Base-by-base conservation (phyloP, 108 stramenopile species). In the Pseudonitzschia multiseries region DNA sequence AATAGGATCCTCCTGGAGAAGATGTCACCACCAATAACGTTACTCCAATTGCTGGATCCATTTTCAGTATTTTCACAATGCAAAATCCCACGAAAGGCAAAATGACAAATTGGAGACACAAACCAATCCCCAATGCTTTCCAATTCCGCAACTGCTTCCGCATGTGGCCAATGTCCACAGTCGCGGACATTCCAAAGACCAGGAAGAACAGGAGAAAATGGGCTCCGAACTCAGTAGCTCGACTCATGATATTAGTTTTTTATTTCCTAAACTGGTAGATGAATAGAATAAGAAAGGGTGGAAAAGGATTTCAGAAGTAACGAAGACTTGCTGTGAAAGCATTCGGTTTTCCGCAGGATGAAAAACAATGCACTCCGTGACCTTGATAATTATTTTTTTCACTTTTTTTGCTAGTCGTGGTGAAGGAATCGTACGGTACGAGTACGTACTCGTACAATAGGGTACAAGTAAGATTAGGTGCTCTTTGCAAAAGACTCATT, bases 1-100 rank as follows among this genome's bases (percentile, higher is more conserved):
- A 78, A 69, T 97, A 97, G 46, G 81, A 81, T 13, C 96, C 96
- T 46, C 96, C 96, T 9, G 96, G 96, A 73, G 81, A 83, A 20
- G 83, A 76, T 21, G 89, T 90, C 13, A 97, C 92, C 27, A 97
- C 85, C 53, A 97, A 72, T 14, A 97, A 73, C 3, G 86, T 85
- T 36, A 95, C 78, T 32, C 88, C 90, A 73, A 88, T 79, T n/a
- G 77, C 70, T 62, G 73, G 61, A 51, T 80, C 70, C 57, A 90
- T 69, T 0, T 71, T 56, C 43, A 91, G 62, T 6, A 80, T 46
- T n/a, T 80, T 76, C 15, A 93, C 89, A 8, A 84, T 74, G 2
- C 82, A 54, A 71, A 86, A 97, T 53, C 94, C 96, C 71, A 94
- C 63, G 28, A 94, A 76, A 21, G 96, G 96, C 71, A 97, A 74